Conservation (phyloP, 257 asterid genomes). For the Asclepias syriaca region DNA sequence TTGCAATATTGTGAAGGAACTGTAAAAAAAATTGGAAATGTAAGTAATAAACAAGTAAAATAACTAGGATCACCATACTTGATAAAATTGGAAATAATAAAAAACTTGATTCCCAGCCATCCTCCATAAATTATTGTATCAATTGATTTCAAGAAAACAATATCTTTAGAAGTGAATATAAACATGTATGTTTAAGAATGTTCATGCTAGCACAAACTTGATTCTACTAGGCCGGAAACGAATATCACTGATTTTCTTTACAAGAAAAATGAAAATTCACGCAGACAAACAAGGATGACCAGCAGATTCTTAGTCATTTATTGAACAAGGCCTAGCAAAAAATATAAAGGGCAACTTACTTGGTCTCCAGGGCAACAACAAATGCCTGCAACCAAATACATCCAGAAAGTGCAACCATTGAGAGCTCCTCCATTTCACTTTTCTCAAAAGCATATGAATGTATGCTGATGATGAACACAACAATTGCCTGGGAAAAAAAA, state of each 20-base stretch:
- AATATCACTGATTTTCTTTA: not conserved
- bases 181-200: not conserved
- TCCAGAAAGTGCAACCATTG: conserved; percentile 97
- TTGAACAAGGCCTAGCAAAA: not conserved
- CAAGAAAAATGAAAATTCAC: not conserved
- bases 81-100: too few relatives aligned
- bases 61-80: not conserved
- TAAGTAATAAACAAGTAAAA: not conserved
- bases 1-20: conserved; percentile 85
- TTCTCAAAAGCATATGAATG: conserved; percentile 85
- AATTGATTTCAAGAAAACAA: not conserved
- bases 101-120: not conserved
- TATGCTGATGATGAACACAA: conserved; percentile 80
- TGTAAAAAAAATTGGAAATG: conserved; percentile 25
- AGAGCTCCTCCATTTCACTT: conserved; percentile 97
- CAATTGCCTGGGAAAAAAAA: conserved; percentile 72
- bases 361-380: conserved; percentile 90
- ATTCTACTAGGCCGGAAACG: not conserved
- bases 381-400: conserved; percentile 99
- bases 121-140: not conserved
- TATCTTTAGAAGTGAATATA: not conserved
- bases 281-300: not conserved
- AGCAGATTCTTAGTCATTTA: not conserved
- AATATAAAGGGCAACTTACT: conserved; percentile 42
- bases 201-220: not conserved